Percentiles rank a stretch among this genome's conserved stretches.
These are phyloP conservation scores for Xylariaceae sp. DNA, from an alignment of 2,329 filamentous ascomycete species.

Conservation along the genomic window DNA sequence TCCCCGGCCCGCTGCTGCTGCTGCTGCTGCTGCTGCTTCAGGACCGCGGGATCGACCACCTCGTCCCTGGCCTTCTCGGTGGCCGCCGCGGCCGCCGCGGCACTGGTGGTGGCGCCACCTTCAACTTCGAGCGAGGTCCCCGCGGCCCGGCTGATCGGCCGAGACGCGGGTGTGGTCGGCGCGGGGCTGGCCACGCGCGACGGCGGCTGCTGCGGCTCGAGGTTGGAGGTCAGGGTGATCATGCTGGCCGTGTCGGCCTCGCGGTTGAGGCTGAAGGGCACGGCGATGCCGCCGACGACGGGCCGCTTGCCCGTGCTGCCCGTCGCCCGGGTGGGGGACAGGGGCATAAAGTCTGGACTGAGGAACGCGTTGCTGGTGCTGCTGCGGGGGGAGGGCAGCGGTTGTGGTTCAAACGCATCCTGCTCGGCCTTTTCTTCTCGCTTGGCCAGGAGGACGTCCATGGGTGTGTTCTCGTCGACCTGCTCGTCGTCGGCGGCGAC, in stretches of 20 bases:
- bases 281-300: slow-evolving; percentile 59
- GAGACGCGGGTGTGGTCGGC: slow-evolving; percentile 16
- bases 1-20: no score
- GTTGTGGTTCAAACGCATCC: slow-evolving; percentile 6
- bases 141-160: slow-evolving; percentile 3
- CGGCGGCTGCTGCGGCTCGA: slow-evolving; percentile 21
- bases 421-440: slow-evolving; percentile 31
- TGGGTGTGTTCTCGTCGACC: slow-evolving; percentile 32
- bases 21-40: neutral
- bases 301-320: slow-evolving; percentile 55
- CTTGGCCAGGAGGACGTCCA: slow-evolving; percentile 35
- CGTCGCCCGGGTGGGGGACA: slow-evolving; percentile 36
- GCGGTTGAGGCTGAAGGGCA: slow-evolving; percentile 63
- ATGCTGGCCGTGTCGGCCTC: slow-evolving; percentile 63
- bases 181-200: slow-evolving; percentile 24
- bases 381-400: slow-evolving; percentile 24
- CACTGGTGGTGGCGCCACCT: slow-evolving; percentile 9
- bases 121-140: slow-evolving; percentile 9
- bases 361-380: slow-evolving; percentile 38
- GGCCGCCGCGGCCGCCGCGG: slow-evolving; percentile 6
- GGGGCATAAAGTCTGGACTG: slow-evolving; percentile 15
- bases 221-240: slow-evolving; percentile 51
- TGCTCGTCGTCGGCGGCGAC: slow-evolving; percentile 24
- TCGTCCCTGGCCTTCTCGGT: slow-evolving; percentile 3
- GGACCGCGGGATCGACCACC: neutral